These are phyloP conservation scores for Taiozyma onychis DNA, from an alignment of 1,139 yeast species.

Conservation along the genomic window DNA sequence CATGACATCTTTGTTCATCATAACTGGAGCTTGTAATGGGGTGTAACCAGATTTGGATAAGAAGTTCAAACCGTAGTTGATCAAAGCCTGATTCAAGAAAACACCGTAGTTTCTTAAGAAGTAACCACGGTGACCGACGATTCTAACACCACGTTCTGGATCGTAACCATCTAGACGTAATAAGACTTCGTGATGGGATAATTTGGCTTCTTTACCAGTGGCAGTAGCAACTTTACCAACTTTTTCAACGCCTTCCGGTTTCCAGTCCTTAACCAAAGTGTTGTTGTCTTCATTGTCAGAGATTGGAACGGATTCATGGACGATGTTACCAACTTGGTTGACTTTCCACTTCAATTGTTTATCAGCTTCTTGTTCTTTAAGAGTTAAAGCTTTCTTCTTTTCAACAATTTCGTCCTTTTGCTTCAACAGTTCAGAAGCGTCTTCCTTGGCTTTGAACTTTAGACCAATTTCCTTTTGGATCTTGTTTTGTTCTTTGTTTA, in stretches of 20 bases:
- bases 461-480: conserved; percentile 89
- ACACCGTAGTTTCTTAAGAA: conserved; percentile 94
- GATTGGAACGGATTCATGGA: conserved; percentile 84
- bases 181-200: conserved; percentile 94
- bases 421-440: conserved; percentile 75
- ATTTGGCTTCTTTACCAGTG: conserved; percentile 67
- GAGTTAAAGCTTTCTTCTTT: conserved; percentile 61
- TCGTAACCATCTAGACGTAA: conserved; percentile 96
- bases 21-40: conserved; percentile 97
- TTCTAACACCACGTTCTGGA: conserved; percentile 97
- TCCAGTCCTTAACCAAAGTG: conserved; percentile 83
- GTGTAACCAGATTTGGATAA: conserved; percentile 74
- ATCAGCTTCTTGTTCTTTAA: conserved; percentile 77
- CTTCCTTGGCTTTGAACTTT: conserved; percentile 92
- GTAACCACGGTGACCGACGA: conserved; percentile 98
- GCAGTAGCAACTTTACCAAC: conserved; percentile 63
- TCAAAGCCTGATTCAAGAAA: conserved; percentile 94
- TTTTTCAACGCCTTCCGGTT: conserved; percentile 56
- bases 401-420: conserved; percentile 70
- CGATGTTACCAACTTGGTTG: conserved; percentile 87
- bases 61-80: conserved; percentile 89
- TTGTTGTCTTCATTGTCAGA: conserved; percentile 89
- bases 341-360: conserved; percentile 69
- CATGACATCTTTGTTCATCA: conserved; percentile 99
- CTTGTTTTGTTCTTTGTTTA: conserved; percentile 81